Base-by-base conservation (phyloP, 2,329 filamentous ascomycete genomes). In the Juglanconis sp. region DNA sequence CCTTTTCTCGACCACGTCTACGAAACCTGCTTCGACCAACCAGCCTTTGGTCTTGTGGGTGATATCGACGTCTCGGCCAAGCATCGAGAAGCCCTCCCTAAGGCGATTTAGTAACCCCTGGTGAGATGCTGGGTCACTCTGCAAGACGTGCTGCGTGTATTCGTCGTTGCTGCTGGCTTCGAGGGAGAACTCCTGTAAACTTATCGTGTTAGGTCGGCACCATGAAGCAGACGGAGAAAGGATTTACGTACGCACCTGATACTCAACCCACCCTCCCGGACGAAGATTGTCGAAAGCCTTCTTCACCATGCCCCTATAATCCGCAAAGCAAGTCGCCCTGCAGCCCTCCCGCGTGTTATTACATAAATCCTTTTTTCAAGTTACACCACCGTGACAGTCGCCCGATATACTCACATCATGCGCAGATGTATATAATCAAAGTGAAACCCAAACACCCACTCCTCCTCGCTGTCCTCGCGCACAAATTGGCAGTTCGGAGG, bases 401-500 rank as follows among this genome's bases (percentile, higher is more conserved):
- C 6, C 38, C 10, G 4, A 13, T 42, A 17, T 32, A 36, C 52
- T 53, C 17, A 58, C 56, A 58, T 80, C 44, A 77, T 70, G 40
- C 81, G 78, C 1, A 78, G 78, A 67, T 85, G 81, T 52, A 85
- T 78, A 65, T 80, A 83, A 66, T 85, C 81, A 61, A 83, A 80
- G 10, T 11, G 34, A 53, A 84, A 79, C 3, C 81, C 79, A 69
- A 77, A 81, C 46, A 77, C 73, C 80, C 80, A 82, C 1, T 75
- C 72, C 58, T 82, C 76, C 3, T 75, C 76, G 71, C 79, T 79
- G 67, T 92, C 88, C 69, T 91, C 88, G 49, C 92, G 81, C 62
- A 86, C 85, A 65, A 92, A 93, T 63, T 85, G 83, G n/a, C 92
- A 87, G 64, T 92, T 93, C 30, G 83, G 81, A 0, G 89, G 89